Evolutionary conservation across 1,284 basidiomycete genomes (phyloP), one percentile per base, ranked within the genome.

Genomic region (Omphalotus olearius): DNA sequence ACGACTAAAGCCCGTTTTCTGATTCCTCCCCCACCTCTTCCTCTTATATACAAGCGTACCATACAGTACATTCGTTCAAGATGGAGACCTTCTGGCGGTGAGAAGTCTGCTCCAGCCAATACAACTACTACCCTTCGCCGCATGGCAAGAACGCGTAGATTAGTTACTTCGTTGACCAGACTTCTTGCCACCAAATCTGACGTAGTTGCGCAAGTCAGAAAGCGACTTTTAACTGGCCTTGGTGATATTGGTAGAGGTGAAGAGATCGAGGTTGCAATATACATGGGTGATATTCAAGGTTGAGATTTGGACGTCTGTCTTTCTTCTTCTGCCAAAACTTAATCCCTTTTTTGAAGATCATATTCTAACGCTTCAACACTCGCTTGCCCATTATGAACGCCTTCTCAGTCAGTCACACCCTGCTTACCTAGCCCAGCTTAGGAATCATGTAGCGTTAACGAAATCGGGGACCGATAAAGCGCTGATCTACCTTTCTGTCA

Each of bases 221-320:
- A 96, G 66, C 75, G 94, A 7, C 73, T 86, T 4, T 57, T 78
- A 43, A 72, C 64, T 70, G 58, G 70, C 54, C 56, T 78, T 54
- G 71, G 70, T 47, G 65, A 72, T 56, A 66, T 72, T 54, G 66
- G 68, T 14, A 64, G 62, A 51, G 61, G 62, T 20, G 77, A 83
- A 35, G 75, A 79, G 47, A 60, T 75, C n/a, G 87, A 90, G 57
- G 78, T 93, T 35, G 85, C 80, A 4, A 90, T 94, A 14, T 94
- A 98, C 66, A 82, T 97, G 70, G 92, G 91, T 42, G 95, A 98
- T 66, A 81, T 98, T 3, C 90, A 95, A 75, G 93, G 91, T 91
- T 56, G 51, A 33, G 13, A 33, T 13, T 33, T 33, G 30, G 30
- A 10, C 30, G 9, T 2, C 7, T 13, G 36, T 13, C n/a, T 48